phyloP scores from a whole-genome alignment of 169 alveolate species.

The Plasmodium vivax region DNA sequence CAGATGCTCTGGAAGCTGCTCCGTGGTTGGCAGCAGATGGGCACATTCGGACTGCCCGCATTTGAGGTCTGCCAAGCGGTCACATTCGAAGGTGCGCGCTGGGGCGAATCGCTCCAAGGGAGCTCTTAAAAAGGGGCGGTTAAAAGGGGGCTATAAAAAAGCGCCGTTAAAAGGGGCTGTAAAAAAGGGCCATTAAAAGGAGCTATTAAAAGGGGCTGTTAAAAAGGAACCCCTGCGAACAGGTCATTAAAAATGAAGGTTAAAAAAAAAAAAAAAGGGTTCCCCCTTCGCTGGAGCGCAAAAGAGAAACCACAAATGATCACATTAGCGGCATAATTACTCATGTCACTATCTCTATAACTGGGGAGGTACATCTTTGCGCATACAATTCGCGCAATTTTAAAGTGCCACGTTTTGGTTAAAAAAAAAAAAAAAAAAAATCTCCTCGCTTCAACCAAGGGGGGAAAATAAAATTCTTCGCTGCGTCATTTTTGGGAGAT shows the following conservation, averaged over 20 bases:
- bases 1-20: neutral
- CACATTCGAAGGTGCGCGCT: neutral
- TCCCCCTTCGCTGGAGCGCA: neutral
- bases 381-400: neutral
- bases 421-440: neutral
- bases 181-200: neutral
- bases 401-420: neutral
- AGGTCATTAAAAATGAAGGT: neutral
- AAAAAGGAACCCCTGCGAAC: neutral
- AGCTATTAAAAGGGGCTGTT: neutral
- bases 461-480: neutral
- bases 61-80: neutral
- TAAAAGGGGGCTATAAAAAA: neutral
- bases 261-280: neutral
- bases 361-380: neutral
- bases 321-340: neutral
- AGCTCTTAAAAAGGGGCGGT: neutral
- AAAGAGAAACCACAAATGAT: neutral
- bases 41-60: neutral
- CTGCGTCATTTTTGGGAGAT: neutral
- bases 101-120: neutral
- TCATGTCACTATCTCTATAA: neutral
- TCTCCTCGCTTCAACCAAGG: neutral
- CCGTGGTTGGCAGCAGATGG: neutral
- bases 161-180: neutral